These are phyloP conservation scores for Kingdonia uniflora DNA, from an alignment of 164 flowering plant genomes.

Conservation along the genomic window DNA sequence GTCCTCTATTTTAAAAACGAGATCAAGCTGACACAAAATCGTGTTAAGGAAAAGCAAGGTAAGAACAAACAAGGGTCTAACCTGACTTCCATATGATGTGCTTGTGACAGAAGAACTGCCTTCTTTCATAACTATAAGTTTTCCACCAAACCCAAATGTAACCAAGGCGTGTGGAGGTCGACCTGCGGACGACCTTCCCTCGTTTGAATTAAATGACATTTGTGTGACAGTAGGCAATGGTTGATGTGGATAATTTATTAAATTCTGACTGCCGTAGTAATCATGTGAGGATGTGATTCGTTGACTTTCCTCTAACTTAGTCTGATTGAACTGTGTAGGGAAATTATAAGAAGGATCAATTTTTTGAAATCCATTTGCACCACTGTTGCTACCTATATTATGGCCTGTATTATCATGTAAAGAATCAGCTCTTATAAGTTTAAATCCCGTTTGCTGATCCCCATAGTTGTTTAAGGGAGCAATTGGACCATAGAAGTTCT, in stretches of 20 bases:
- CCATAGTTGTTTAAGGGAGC: slow-evolving; percentile 17
- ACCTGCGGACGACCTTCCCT: slow-evolving; percentile 72
- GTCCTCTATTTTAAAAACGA: too few species aligned
- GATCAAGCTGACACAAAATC: too few species aligned
- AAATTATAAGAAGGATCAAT: slow-evolving; percentile 27
- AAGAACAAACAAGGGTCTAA: slow-evolving; percentile 14
- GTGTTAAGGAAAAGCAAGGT: too few species aligned
- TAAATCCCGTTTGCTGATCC: slow-evolving; percentile 23
- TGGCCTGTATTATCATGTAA: too few species aligned
- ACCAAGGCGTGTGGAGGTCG: slow-evolving; percentile 95
- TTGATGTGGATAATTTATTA: slow-evolving; percentile 21
- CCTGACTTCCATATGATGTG: slow-evolving; percentile 57
- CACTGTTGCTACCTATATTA: slow-evolving; percentile 16
- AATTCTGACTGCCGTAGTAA: slow-evolving; percentile 31
- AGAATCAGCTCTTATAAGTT: slow-evolving; percentile 19
- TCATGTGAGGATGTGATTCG: slow-evolving; percentile 29
- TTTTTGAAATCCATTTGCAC: slow-evolving; percentile 17
- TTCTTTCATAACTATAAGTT: slow-evolving; percentile 75
- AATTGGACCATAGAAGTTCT: slow-evolving; percentile 18
- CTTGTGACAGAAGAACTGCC: slow-evolving; percentile 18
- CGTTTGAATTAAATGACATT: slow-evolving; percentile 7
- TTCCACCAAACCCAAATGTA: slow-evolving; percentile 98
- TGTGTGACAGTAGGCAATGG: slow-evolving; percentile 13
- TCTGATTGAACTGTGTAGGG: slow-evolving; percentile 28
- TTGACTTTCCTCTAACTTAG: slow-evolving; percentile 27